Conservation (phyloP, 306 rosid species). For the Carpinus viminea region DNA sequence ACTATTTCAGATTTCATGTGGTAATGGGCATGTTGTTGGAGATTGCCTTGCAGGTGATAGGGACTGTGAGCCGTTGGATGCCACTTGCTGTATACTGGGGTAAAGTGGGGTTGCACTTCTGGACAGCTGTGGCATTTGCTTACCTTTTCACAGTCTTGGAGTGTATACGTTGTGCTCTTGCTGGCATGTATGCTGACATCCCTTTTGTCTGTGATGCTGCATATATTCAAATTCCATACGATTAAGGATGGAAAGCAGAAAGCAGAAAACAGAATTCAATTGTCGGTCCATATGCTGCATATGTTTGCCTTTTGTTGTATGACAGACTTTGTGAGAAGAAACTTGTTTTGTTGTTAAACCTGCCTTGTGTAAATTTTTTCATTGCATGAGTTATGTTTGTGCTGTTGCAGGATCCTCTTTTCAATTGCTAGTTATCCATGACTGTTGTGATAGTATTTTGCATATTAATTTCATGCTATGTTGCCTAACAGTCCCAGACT, state of each 20-base stretch:
- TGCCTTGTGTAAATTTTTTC: neutral
- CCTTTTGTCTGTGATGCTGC: constrained; percentile 92
- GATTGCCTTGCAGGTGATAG: constrained; percentile 87
- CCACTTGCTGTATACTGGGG: constrained; percentile 80
- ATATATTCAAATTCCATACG: constrained; percentile 87
- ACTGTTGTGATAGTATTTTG: neutral
- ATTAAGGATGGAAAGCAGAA: constrained; percentile 42
- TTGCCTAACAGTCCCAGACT: neutral
- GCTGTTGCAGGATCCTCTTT: neutral
- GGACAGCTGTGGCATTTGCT: constrained; percentile 65
- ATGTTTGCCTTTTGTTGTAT: neutral
- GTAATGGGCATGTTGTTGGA: constrained; percentile 94
- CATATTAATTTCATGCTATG: neutral
- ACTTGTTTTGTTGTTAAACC: neutral
- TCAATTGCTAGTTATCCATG: neutral
- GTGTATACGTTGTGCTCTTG: constrained; percentile 78
- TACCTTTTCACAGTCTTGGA: constrained; percentile 81
- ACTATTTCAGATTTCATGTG: constrained; percentile 88
- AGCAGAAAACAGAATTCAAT: neutral
- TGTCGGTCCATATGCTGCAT: neutral
- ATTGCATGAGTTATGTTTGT: neutral
- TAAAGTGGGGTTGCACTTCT: constrained; percentile 90
- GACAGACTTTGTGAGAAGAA: neutral
- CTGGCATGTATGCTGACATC: constrained; percentile 89
- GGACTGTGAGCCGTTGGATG: constrained; percentile 94